Evolutionary conservation across 2,329 filamentous ascomycete species (phyloP).

Genomic region (Colletotrichum tanaceti): DNA sequence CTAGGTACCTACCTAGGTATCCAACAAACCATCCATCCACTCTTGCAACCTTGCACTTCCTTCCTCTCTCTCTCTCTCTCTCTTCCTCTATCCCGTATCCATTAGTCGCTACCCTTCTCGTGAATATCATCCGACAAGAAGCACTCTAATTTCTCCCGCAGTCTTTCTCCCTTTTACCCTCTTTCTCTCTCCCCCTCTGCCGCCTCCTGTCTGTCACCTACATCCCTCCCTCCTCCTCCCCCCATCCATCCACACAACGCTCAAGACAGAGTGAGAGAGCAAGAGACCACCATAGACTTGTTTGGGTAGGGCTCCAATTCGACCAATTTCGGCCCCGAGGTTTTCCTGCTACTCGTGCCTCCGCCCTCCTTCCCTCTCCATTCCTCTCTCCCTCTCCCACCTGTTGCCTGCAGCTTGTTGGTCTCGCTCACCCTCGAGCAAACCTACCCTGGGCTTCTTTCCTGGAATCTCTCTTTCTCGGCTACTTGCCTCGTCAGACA

Average conservation of each 20-base stretch:
- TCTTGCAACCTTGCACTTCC: slow-evolving; percentile 43
- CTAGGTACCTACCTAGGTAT: no score
- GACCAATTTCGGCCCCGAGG: slow-evolving; percentile 31
- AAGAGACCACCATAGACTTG: slow-evolving; percentile 30
- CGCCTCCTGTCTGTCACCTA: slow-evolving; percentile 42
- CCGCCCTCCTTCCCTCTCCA: slow-evolving; percentile 29
- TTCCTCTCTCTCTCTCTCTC: slow-evolving; percentile 23
- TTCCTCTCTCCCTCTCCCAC: slow-evolving; percentile 33
- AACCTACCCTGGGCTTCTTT: slow-evolving; percentile 19
- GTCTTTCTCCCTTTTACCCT: slow-evolving; percentile 35
- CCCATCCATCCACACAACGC: not conserved
- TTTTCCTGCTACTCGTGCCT: slow-evolving; percentile 23
- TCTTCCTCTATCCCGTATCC: slow-evolving; percentile 30
- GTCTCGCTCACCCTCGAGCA: slow-evolving; percentile 35
- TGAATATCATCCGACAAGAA: slow-evolving; percentile 41
- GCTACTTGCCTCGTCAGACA: slow-evolving; percentile 28
- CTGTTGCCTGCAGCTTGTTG: slow-evolving; percentile 29
- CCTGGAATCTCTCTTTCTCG: slow-evolving; percentile 21
- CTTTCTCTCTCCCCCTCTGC: slow-evolving; percentile 25
- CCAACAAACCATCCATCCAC: slow-evolving; percentile 33
- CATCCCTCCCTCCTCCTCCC: slow-evolving; percentile 32
- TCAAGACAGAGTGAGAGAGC: slow-evolving; percentile 16
- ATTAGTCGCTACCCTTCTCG: slow-evolving; percentile 34
- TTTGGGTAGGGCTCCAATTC: slow-evolving; percentile 32
- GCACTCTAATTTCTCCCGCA: slow-evolving; percentile 39